Evolutionary conservation across 2,329 filamentous ascomycete species (phyloP).

Genomic region (Dothiorella sarmentorum): DNA sequence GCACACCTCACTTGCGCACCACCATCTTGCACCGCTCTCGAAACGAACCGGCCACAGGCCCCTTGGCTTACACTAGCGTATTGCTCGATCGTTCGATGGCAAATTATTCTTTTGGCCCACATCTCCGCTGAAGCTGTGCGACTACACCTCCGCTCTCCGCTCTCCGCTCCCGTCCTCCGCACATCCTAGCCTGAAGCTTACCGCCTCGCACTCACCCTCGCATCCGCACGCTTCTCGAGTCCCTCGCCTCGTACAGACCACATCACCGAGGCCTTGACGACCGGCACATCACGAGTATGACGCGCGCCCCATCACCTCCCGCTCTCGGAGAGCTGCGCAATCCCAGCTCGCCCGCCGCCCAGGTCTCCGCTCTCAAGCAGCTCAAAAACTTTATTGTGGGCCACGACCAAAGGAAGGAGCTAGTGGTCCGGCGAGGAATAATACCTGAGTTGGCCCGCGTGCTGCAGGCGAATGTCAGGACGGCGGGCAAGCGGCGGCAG

Average conservation of each 20-base stretch:
- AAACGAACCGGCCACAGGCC: not conserved
- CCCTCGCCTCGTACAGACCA: not conserved
- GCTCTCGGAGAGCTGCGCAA: slow-evolving; percentile 38
- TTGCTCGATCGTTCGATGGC: slow-evolving; percentile 15
- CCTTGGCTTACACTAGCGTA: not conserved
- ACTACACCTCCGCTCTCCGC: slow-evolving; percentile 12
- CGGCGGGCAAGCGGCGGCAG: slow-evolving; percentile 44
- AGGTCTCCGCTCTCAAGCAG: slow-evolving; percentile 58
- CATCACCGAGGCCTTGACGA: not conserved
- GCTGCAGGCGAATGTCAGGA: slow-evolving; percentile 44
- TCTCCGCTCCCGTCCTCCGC: slow-evolving; percentile 12
- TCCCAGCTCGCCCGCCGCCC: slow-evolving; percentile 36
- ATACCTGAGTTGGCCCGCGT: slow-evolving; percentile 59
- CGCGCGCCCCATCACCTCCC: slow-evolving; percentile 33
- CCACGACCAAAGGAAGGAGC: slow-evolving; percentile 80
- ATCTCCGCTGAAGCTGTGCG: slow-evolving; percentile 2
- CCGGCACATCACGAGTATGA: slow-evolving; percentile 26
- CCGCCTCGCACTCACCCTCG: not conserved
- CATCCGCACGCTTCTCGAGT: not conserved
- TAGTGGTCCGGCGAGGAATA: slow-evolving; percentile 68
- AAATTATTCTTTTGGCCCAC: slow-evolving; percentile 6
- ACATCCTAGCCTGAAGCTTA: not conserved
- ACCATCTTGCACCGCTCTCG: not conserved
- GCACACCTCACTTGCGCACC: not conserved
- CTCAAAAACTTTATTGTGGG: slow-evolving; percentile 90